Evolutionary conservation across 306 rosid species (phyloP).

Genomic region (Senna tora): DNA sequence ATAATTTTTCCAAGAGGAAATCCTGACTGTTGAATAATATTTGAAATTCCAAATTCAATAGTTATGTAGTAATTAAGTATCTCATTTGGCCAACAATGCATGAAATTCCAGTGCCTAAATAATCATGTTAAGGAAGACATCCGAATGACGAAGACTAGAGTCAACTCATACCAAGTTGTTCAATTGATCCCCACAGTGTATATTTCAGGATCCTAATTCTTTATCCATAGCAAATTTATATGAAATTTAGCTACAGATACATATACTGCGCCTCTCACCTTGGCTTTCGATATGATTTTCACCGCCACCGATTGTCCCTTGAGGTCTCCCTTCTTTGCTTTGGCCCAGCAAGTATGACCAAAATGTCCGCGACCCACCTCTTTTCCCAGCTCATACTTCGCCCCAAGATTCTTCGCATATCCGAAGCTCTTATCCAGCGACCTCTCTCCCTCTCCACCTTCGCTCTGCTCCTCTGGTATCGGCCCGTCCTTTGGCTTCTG

Average conservation of each 20-base stretch:
- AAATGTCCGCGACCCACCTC: conserved; percentile 98
- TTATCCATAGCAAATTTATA: conserved; percentile 9
- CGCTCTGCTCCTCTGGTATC: conserved; percentile 84
- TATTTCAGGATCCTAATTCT: not conserved
- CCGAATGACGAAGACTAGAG: conserved; percentile 40
- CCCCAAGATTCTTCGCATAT: conserved; percentile 78
- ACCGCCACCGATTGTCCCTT: conserved; percentile 90
- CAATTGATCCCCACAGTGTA: conserved; percentile 19
- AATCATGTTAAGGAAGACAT: conserved; percentile 21
- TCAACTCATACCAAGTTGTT: conserved; percentile 35
- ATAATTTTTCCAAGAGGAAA: conserved; percentile 15
- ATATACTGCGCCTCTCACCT: conserved; percentile 52
- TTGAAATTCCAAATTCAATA: conserved; percentile 25
- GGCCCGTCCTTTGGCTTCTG: conserved; percentile 70
- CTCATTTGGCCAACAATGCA: conserved; percentile 18
- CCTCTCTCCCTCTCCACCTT: conserved; percentile 61
- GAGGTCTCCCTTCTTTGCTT: conserved; percentile 83
- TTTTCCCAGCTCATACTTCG: conserved; percentile 82
- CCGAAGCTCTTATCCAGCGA: conserved; percentile 88
- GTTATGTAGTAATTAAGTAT: conserved; percentile 9
- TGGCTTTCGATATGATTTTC: conserved; percentile 89
- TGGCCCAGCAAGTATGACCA: conserved; percentile 95
- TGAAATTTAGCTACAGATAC: not conserved
- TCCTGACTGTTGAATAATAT: conserved; percentile 17
- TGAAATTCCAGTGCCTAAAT: conserved; percentile 30